These are phyloP conservation scores for Leishmania major DNA, from an alignment of 208 protist species.

Conservation along the genomic window DNA sequence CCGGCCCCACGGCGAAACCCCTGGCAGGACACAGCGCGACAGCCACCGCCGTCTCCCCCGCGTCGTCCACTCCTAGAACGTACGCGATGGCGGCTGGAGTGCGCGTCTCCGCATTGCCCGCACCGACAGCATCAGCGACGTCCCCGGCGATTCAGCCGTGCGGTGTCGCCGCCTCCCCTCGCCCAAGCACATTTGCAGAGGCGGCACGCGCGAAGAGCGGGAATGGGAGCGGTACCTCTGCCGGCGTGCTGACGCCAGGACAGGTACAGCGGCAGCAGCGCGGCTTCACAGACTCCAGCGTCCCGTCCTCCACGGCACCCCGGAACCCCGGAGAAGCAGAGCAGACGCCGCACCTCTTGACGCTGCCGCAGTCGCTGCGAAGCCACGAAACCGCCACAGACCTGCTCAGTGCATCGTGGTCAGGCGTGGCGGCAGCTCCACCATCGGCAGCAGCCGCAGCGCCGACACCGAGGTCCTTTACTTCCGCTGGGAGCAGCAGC, in stretches of 20 bases:
- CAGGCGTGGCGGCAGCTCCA: not conserved
- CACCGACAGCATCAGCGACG: not conserved
- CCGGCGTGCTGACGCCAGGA: not conserved
- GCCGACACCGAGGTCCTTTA: not conserved
- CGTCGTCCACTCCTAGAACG: not conserved
- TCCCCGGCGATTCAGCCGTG: not conserved
- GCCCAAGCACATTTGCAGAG: constrained; percentile 6
- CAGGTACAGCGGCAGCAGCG: not conserved
- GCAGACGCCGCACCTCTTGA: not conserved
- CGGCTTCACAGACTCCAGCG: not conserved
- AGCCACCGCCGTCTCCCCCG: not conserved
- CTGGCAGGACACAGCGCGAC: not conserved
- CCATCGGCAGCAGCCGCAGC: not conserved
- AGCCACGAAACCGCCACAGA: not conserved
- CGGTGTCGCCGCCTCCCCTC: not conserved
- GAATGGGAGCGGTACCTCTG: not conserved
- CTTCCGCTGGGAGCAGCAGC: not conserved
- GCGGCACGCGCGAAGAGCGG: not conserved
- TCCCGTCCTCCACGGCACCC: not conserved
- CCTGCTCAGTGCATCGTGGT: not conserved
- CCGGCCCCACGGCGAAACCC: not conserved
- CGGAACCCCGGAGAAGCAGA: not conserved
- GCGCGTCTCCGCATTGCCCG: not conserved
- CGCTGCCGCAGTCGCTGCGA: not conserved
- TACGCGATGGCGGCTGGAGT: not conserved